Evolutionary conservation across 2,329 filamentous ascomycete genomes (phyloP).

Genomic region (Exutisphaerella laricina): DNA sequence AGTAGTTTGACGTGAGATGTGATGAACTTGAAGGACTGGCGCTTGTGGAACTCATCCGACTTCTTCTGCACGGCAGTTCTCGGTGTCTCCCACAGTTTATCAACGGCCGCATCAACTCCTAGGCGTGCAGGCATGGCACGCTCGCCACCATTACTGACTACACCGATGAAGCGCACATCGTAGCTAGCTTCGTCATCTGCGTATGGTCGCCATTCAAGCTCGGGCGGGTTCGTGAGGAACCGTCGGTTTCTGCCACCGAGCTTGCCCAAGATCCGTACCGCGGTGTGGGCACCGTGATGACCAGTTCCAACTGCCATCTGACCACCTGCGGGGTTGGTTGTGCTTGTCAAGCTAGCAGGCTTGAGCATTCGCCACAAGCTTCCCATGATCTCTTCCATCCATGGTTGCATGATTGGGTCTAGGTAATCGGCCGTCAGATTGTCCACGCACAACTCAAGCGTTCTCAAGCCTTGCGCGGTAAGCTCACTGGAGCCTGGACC

Average conservation of each 20-base stretch:
- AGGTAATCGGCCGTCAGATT: slow-evolving; percentile 97
- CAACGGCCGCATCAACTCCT: slow-evolving; percentile 82
- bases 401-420: slow-evolving; percentile 97
- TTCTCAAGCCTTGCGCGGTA: slow-evolving; percentile 88
- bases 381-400: slow-evolving; percentile 98
- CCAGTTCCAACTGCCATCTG: slow-evolving; percentile 23
- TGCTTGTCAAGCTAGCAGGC: slow-evolving; percentile 75
- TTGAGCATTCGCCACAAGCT: slow-evolving; percentile 93
- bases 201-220: slow-evolving; percentile 76
- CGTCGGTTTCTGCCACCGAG: slow-evolving; percentile 92
- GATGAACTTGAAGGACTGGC: slow-evolving; percentile 82
- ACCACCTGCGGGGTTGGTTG: slow-evolving; percentile 13
- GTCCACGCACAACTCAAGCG: slow-evolving; percentile 92
- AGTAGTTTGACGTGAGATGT: slow-evolving; percentile 85
- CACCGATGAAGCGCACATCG: slow-evolving; percentile 82
- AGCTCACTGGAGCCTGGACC: slow-evolving; percentile 53
- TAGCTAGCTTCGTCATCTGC: slow-evolving; percentile 85
- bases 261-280: slow-evolving; percentile 94
- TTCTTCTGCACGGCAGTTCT: slow-evolving; percentile 57
- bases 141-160: slow-evolving; percentile 62
- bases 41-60: slow-evolving; percentile 83
- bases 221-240: slow-evolving; percentile 83
- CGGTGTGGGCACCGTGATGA: slow-evolving; percentile 96
- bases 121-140: slow-evolving; percentile 80
- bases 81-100: slow-evolving; percentile 75